Evolutionary conservation across 345 rosid species (phyloP), one percentile per base, ranked within the genome.

Genomic region (Hirschfeldia incana): DNA sequence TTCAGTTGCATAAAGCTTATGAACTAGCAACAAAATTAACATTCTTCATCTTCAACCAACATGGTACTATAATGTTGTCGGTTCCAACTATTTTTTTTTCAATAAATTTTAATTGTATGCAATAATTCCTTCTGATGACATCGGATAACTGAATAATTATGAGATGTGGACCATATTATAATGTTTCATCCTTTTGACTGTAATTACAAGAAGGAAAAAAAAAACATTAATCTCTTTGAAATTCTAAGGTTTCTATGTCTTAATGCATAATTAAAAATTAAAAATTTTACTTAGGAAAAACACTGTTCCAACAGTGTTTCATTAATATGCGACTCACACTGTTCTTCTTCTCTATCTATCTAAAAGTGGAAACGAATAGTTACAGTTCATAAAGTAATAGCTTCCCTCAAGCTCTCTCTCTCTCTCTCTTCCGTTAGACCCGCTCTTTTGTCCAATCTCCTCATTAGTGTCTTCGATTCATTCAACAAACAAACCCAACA

Each of bases 341-440:
- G 32, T 21, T 69, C 60, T 63, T 79, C 78, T 15, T 78, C 82
- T 13, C 12, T 11, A 13, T 42, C 49, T 9, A 13, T 39, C 3
- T 46, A 8, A 5, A 73, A 72, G 55, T 29, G 77, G 62, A 72
- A 57, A 60, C 67, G 26, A 49, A 74, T 73, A 62, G 83, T 74
- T 69, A 80, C 79, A 80, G 79, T 74, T 80, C 67, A 80, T 79
- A 80, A 42, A 80, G 76, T 80, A 74, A 69, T 75, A 76, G 69
- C 79, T 46, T 39, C 29, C 33, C 3, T 79, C 65, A 60, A 73
- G 69, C 78, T 79, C 60, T 79, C 82, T 79, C 75, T 79, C 67
- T 63, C 32, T 37, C 76, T 79, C 26, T 79, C 26, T 67, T 63
- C 83, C 83, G 57, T 75, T 27, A 70, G 83, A 80, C 76, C 63